These are phyloP conservation scores for Penicillium soppii DNA, from an alignment of 495 filamentous ascomycete genomes.

Conservation along the genomic window DNA sequence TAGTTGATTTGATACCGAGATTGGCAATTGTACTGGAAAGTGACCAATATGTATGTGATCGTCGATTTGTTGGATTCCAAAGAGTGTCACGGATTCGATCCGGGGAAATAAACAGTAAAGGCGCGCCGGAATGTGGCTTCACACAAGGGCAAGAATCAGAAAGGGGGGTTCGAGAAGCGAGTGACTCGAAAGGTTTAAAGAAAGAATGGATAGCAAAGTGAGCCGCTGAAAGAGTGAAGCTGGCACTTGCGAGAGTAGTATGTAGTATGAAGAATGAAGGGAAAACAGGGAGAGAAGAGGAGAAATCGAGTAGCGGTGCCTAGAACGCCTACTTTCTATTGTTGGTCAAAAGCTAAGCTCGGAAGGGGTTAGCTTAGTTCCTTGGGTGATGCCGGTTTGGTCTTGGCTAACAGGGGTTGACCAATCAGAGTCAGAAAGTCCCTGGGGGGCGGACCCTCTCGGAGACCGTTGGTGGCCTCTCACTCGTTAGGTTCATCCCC, in stretches of 20 bases:
- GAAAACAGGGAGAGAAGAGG: slow-evolving; percentile 37
- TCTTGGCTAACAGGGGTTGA: not conserved
- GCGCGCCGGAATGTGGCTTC: slow-evolving; percentile 8
- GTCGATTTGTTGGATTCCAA: slow-evolving; percentile 18
- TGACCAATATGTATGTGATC: slow-evolving; percentile 13
- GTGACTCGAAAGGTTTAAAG: slow-evolving; percentile 1
- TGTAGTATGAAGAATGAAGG: slow-evolving; percentile 36
- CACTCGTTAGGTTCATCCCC: not conserved
- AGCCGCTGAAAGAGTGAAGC: slow-evolving; percentile 86
- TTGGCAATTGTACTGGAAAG: not conserved
- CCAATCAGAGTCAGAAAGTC: not conserved
- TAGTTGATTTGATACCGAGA: slow-evolving; percentile 2
- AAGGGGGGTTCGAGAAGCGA: slow-evolving; percentile 4
- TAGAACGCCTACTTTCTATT: slow-evolving; percentile 10
- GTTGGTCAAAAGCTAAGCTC: slow-evolving; percentile 6
- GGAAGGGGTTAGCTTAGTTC: not conserved
- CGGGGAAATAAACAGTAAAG: slow-evolving; percentile 13
- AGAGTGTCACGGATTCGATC: slow-evolving; percentile 22
- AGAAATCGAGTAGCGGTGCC: slow-evolving; percentile 13
- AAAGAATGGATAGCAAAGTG: slow-evolving; percentile 57
- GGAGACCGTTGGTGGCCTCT: not conserved
- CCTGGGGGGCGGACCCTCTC: slow-evolving; percentile 5
- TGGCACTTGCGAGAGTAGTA: slow-evolving; percentile 54
- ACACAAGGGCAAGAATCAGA: slow-evolving; percentile 9
- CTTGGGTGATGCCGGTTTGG: slow-evolving; percentile 2